Base-by-base conservation (phyloP, 805 yeast genomes). In the Yarrowia phangngaensis region DNA sequence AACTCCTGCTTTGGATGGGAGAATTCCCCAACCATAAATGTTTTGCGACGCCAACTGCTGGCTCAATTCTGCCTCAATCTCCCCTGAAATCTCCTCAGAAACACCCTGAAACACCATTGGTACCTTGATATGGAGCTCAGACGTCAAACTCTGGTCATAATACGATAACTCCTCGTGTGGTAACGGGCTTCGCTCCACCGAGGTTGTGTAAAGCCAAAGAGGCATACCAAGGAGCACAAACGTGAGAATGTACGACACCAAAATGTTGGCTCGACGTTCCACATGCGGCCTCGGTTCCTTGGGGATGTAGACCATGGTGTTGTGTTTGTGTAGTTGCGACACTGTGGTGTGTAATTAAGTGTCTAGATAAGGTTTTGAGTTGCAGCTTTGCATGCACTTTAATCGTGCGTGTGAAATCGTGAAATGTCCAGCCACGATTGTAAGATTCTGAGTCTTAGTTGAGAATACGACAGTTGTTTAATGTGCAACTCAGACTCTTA, bases 101-200 rank as follows among this genome's bases (percentile, higher is more conserved):
- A 70, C 70, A 28, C 56, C 50, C n/a, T 29, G 31, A 8, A 70
- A 52, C 23, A 58, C 59, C 2, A 66, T 58, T 12, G 62, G 64
- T 12, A 65, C 57, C 16, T 47, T 45, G 11, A 63, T 50, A 11
- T 30, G 35, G 13, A 64, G 40, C 23, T 58, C 54, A 4, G 38
- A 51, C 47, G 56, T 52, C 16, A 73, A 54, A 51, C 59, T 47
- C 38, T 53, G 17, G 48, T 66, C 61, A 55, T 64, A 57, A 14
- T 54, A 51, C 55, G 66, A 59, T 36, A 81, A 70, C 32, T 67
- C 66, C 1, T 63, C 65, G 9, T 67, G 58, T 12, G 85, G 85
- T 28, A 84, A 67, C 28, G 71, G 71, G 2, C 86, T 84, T 48
- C 88, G 67, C 56, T 78, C 72, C 14, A 81, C 75, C 3, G 77